Conservation (phyloP, 164 flowering plant species). For the Sedum album region DNA sequence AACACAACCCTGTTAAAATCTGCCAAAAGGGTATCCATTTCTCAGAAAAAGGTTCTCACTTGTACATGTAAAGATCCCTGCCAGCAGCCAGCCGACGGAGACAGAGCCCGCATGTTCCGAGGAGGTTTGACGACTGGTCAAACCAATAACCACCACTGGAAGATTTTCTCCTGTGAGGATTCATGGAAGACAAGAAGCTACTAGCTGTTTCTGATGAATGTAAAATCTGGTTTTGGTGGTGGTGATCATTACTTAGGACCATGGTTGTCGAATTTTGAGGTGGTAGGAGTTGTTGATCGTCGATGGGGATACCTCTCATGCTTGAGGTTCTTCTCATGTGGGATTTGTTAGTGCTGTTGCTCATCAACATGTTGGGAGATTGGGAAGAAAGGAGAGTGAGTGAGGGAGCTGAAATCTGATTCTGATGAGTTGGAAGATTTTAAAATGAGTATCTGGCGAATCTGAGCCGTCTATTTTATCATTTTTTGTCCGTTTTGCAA, state of each 20-base stretch:
- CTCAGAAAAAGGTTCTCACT: slow-evolving; percentile 18
- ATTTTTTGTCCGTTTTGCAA: no score
- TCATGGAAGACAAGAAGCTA: neutral
- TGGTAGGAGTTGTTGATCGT: neutral
- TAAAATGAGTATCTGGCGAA: no score
- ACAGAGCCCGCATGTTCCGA: slow-evolving; percentile 39
- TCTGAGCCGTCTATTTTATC: no score
- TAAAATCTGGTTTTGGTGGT: neutral
- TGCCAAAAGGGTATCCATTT: neutral
- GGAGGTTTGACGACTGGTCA: slow-evolving; percentile 15
- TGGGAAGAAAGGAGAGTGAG: no score
- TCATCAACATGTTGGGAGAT: neutral
- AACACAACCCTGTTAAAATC: neutral
- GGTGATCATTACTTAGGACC: neutral
- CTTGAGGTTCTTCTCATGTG: neutral
- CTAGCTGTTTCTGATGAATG: neutral
- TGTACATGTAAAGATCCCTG: slow-evolving; percentile 53
- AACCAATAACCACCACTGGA: neutral
- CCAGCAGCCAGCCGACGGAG: slow-evolving; percentile 38
- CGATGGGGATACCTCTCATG: neutral
- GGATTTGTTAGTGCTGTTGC: neutral
- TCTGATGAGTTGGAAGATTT: no score
- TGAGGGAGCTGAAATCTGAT: no score
- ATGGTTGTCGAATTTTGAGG: neutral
- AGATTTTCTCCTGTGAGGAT: neutral